These are phyloP conservation scores for Cadophora sp. DNA, from an alignment of 2,329 filamentous ascomycete genomes.

Conservation along the genomic window DNA sequence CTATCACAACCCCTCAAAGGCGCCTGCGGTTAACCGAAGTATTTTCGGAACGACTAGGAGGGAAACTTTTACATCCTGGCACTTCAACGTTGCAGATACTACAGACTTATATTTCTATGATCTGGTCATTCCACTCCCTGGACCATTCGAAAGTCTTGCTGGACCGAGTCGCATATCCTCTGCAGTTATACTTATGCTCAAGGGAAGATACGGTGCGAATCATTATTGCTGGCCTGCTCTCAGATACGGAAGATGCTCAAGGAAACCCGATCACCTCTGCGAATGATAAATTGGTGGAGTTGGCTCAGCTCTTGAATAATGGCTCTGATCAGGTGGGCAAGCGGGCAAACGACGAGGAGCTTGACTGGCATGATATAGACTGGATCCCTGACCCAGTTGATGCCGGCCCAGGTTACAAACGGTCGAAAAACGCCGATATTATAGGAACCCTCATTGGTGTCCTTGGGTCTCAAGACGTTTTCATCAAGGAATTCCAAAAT, in stretches of 20 bases:
- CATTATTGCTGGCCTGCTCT: constrained; percentile 76
- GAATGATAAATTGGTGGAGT: constrained; percentile 65
- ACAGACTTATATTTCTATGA: constrained; percentile 80
- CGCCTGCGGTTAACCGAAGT: constrained; percentile 73
- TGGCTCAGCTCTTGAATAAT: constrained; percentile 65
- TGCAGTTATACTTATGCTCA: constrained; percentile 78
- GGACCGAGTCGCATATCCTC: constrained; percentile 73
- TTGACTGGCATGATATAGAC: constrained; percentile 90
- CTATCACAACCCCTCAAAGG: constrained; percentile 71
- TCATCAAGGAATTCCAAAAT: constrained; percentile 91
- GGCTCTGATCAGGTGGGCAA: constrained; percentile 55
- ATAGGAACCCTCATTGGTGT: constrained; percentile 89
- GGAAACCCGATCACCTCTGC: constrained; percentile 45
- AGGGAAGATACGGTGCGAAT: constrained; percentile 80
- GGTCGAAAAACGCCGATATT: constrained; percentile 87
- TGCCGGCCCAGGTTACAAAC: constrained; percentile 89
- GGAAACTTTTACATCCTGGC: constrained; percentile 75
- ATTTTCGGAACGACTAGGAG: constrained; percentile 71
- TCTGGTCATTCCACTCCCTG: constrained; percentile 76
- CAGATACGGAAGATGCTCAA: constrained; percentile 59
- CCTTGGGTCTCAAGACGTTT: constrained; percentile 87
- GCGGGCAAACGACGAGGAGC: constrained; percentile 68
- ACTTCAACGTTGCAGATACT: constrained; percentile 78
- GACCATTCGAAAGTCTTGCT: constrained; percentile 81
- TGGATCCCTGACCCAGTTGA: constrained; percentile 95